phyloP scores from a whole-genome alignment of 306 rosid genomes.

The Cicer yamashitae region DNA sequence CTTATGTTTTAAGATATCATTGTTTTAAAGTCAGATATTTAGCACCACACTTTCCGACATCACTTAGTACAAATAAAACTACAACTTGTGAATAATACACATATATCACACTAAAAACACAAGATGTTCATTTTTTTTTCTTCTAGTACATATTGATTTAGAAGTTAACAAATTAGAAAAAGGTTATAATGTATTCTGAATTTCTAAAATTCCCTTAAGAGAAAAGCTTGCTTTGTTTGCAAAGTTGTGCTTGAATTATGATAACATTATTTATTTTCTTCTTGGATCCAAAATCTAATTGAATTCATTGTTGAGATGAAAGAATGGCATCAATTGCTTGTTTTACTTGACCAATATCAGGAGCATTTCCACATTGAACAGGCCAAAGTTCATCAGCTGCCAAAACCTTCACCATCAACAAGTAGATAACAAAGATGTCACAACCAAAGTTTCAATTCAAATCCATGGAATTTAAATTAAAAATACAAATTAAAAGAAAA shows the following conservation, averaged over 20 bases:
- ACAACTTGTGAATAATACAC: conserved; percentile 32
- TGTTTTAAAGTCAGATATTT: conserved; percentile 33
- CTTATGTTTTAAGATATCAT: conserved; percentile 12
- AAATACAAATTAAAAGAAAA: background rate
- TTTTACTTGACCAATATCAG: conserved; percentile 86
- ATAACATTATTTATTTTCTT: conserved; percentile 35
- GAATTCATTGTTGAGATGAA: conserved; percentile 57
- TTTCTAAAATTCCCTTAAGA: conserved; percentile 38
- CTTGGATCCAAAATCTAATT: conserved; percentile 5
- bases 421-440: background rate
- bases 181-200: conserved; percentile 32
- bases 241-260: conserved; percentile 35
- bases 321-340: conserved; percentile 91
- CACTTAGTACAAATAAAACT: conserved; percentile 27
- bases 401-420: conserved; percentile 61
- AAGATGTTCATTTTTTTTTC: conserved; percentile 3
- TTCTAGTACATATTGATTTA: conserved; percentile 32
- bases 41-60: conserved; percentile 3
- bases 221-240: conserved; percentile 40
- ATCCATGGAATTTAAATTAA: background rate
- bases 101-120: conserved; percentile 20
- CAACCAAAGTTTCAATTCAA: background rate
- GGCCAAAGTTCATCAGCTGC: conserved; percentile 97
- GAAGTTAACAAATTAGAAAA: conserved; percentile 38
- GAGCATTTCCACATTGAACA: conserved; percentile 80